These are phyloP conservation scores for Myxozyma melibiosi DNA, from an alignment of 805 yeast species.

Conservation along the genomic window DNA sequence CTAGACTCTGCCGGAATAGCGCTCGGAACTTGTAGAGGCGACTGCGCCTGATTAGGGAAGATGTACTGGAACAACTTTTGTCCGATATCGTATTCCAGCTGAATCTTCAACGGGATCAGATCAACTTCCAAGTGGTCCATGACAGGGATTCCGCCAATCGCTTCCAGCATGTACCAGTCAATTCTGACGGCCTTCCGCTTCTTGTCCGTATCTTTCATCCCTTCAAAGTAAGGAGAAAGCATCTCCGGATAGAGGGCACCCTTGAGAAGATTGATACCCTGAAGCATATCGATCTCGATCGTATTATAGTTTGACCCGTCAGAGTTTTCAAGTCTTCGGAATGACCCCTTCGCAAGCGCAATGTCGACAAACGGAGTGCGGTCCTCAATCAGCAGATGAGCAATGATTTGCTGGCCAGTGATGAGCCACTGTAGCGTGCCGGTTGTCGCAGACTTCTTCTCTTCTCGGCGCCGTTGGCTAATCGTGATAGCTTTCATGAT, in stretches of 20 bases:
- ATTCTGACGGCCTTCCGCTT: conserved; percentile 47
- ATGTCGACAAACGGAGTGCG: conserved; percentile 70
- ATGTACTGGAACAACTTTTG: conserved; percentile 63
- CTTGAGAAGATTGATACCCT: conserved; percentile 65
- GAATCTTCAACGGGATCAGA: conserved; percentile 68
- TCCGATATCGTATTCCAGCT: conserved; percentile 72
- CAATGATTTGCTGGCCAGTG: conserved; percentile 66
- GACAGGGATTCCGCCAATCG: conserved; percentile 90
- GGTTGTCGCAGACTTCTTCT: conserved; percentile 37
- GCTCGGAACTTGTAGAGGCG: conserved; percentile 34
- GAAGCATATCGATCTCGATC: conserved; percentile 61
- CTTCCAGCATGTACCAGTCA: conserved; percentile 77
- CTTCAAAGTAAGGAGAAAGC: conserved; percentile 53
- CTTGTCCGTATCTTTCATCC: conserved; percentile 35
- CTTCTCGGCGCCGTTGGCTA: conserved; percentile 41
- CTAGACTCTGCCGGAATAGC: not conserved
- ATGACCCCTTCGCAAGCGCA: conserved; percentile 62
- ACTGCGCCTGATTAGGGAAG: conserved; percentile 58
- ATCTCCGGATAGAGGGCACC: conserved; percentile 69
- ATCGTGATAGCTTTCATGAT: conserved; percentile 51
- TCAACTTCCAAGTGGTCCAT: conserved; percentile 63
- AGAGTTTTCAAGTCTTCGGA: conserved; percentile 60
- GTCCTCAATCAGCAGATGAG: conserved; percentile 66
- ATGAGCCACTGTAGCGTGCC: conserved; percentile 62
- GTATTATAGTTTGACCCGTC: conserved; percentile 70